Evolutionary conservation across 306 rosid species (phyloP), one percentile per base, ranked within the genome.

Genomic region (Hippophae gyantsensis): DNA sequence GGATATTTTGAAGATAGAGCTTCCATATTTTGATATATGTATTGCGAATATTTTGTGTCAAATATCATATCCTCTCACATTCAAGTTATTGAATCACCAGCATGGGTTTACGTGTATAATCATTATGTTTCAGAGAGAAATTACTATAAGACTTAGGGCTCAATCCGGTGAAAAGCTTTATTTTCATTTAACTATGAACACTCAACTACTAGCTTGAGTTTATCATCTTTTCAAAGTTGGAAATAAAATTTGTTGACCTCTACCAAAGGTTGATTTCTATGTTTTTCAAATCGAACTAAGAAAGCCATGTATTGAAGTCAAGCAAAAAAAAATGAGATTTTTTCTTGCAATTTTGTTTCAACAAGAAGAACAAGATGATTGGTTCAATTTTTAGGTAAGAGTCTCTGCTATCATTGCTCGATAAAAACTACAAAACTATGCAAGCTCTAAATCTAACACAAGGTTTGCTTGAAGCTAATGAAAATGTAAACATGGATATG

Each of bases 161-260:
- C 95, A 81, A 76, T 96, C 98, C 0, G 95, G 96, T 9, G 95
- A 90, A 54, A 90, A 87, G 68, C 84, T 85, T 38, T 92, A 92
- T 69, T 85, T 92, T 25, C 93, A 89, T 62, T 89, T 92, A 5
- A 85, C 96, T 0, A 96, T 87, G 52, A 90, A 87, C 65, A 85
- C 96, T 6, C 94, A 85, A 62, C 89, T 86, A 38, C 77, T 77
- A n/a, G 77, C 98, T 13, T 79, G 90, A 60, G 79, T 90, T 14
- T 90, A 76, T 56, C 96, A 90, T 59, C 98, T 90, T 44, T 87
- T 92, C 10, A 92, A 92, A 75, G 98, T 92, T 43, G 98, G 96
- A 7, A 83, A 70, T 71, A 92, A 85, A 72, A 92, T 87, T 66
- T 90, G 87, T 57, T 84, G 96, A 7, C 96, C 95, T 54, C 98